Percentiles rank a stretch among this genome's conserved stretches.
phyloP scores from a whole-genome alignment of 805 yeast genomes.

The Torulaspora microellipsoides region DNA sequence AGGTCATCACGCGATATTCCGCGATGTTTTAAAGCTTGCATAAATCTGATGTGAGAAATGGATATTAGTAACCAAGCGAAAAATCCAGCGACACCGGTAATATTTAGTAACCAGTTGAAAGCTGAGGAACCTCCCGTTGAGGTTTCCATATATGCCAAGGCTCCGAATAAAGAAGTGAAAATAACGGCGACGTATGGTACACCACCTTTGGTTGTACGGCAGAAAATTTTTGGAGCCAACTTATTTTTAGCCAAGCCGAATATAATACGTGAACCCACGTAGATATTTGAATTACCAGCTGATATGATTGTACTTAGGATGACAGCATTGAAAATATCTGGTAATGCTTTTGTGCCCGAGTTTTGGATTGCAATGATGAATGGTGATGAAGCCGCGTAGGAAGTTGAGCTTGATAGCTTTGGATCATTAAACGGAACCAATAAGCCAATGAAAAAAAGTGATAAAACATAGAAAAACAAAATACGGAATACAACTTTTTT shows the following conservation, averaged over 20 bases:
- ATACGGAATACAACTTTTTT: constrained; percentile 65
- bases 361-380: constrained; percentile 67
- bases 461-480: constrained; percentile 57
- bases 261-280: constrained; percentile 65
- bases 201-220: constrained; percentile 49
- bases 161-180: constrained; percentile 56
- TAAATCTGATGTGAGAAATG: constrained; percentile 63
- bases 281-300: constrained; percentile 75
- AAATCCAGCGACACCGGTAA: constrained; percentile 73
- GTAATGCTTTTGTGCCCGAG: constrained; percentile 61
- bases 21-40: constrained; percentile 56
- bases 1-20: constrained; percentile 62
- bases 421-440: constrained; percentile 67
- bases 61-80: constrained; percentile 69
- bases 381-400: constrained; percentile 57
- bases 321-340: constrained; percentile 69
- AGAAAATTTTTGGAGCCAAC: constrained; percentile 52
- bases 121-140: constrained; percentile 52
- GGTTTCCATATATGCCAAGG: constrained; percentile 56
- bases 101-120: constrained; percentile 68
- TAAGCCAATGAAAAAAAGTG: constrained; percentile 64
- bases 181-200: constrained; percentile 58
- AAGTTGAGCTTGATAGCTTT: constrained; percentile 35
- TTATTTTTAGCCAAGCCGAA: constrained; percentile 59
- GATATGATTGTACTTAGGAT: constrained; percentile 62